phyloP scores from a whole-genome alignment of 1,284 basidiomycete species.

The Malassezia yamatoensis region DNA sequence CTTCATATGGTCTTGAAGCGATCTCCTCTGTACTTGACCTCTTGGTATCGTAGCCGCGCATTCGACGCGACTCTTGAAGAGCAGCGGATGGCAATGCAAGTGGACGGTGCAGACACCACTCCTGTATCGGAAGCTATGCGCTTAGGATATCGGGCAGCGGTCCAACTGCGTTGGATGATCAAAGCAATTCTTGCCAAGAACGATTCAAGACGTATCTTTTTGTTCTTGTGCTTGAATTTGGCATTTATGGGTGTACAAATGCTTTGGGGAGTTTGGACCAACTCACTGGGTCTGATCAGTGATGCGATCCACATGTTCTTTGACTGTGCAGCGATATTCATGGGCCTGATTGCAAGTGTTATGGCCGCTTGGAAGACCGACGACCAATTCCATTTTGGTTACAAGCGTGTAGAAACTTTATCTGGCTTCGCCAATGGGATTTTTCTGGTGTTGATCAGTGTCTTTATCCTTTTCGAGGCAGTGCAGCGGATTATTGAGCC shows the following conservation, averaged over 20 bases:
- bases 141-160: neutral
- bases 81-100: neutral
- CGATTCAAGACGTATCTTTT: constrained; percentile 90
- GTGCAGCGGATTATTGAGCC: constrained; percentile 90
- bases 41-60: constrained; percentile 19
- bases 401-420: constrained; percentile 93
- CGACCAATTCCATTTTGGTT: constrained; percentile 88
- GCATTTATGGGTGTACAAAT: constrained; percentile 71
- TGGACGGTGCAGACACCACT: constrained; percentile 8
- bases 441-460: constrained; percentile 87
- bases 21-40: constrained; percentile 31
- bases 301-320: constrained; percentile 99
- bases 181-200: constrained; percentile 79
- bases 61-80: constrained; percentile 2
- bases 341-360: constrained; percentile 88
- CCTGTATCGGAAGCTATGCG: constrained; percentile 6
- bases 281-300: constrained; percentile 88
- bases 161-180: constrained; percentile 49
- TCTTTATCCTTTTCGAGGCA: constrained; percentile 97
- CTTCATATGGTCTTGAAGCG: constrained; percentile 33
- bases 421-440: constrained; percentile 97
- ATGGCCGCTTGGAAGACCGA: constrained; percentile 97
- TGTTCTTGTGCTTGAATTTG: constrained; percentile 88
- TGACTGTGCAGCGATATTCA: constrained; percentile 92
- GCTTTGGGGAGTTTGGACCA: constrained; percentile 77